phyloP scores from a whole-genome alignment of 2,329 filamentous ascomycete genomes.

The Chaetomium sp. region DNA sequence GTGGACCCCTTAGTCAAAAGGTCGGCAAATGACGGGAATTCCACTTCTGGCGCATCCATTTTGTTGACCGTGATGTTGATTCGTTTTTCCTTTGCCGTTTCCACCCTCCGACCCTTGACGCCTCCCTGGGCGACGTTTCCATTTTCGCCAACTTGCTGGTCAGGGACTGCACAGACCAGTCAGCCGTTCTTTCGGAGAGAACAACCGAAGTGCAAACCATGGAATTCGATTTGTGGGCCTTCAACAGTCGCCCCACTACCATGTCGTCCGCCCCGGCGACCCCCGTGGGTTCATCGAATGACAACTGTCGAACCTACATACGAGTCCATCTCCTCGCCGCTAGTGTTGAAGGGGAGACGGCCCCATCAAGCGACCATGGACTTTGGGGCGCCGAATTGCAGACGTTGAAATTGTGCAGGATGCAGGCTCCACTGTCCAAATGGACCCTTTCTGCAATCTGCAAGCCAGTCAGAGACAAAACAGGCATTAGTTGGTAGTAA shows the following conservation, averaged over 20 bases:
- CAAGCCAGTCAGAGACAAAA: constrained; percentile 7
- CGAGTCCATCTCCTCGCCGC: not conserved
- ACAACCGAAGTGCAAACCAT: not conserved
- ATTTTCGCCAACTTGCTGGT: not conserved
- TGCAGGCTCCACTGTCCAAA: not conserved
- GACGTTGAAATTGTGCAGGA: not conserved
- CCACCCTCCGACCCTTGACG: not conserved
- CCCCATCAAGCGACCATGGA: not conserved
- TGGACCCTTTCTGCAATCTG: not conserved
- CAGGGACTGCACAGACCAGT: not conserved
- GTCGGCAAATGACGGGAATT: constrained; percentile 19
- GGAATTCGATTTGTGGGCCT: not conserved
- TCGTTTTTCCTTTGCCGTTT: constrained; percentile 5
- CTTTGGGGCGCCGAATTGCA: not conserved
- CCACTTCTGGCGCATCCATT: not conserved
- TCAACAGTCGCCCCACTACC: not conserved
- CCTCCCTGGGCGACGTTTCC: constrained; percentile 1
- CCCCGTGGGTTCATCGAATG: constrained; percentile 4
- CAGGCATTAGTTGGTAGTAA: constrained; percentile 11
- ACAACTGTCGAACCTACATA: not conserved
- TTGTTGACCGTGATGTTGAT: not conserved
- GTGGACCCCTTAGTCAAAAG: constrained; percentile 7
- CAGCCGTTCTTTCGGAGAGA: not conserved
- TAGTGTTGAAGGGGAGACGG: not conserved
- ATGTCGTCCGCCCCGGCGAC: too few relatives aligned